Evolutionary conservation across 2,329 filamentous ascomycete species (phyloP).

Genomic region (Penicillium olsonii): DNA sequence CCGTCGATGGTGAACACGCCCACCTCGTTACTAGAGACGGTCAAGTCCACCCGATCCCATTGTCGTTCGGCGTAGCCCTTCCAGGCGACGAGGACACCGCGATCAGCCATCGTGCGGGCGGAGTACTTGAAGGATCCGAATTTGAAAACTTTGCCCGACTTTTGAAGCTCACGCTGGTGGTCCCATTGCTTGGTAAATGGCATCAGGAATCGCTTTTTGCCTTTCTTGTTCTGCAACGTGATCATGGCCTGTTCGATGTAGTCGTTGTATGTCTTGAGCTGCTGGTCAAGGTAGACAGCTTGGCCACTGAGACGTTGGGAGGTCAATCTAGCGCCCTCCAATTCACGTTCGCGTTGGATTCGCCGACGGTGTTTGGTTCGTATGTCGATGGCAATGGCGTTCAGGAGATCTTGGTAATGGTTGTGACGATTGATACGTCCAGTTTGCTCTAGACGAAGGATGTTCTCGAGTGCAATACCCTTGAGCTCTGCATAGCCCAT

Average conservation of each 20-base stretch:
- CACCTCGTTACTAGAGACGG: constrained; percentile 90
- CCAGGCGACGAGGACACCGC: constrained; percentile 94
- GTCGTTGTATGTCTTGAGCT: constrained; percentile 97
- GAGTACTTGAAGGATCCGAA: constrained; percentile 99
- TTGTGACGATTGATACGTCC: constrained; percentile 85
- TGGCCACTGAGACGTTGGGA: constrained; percentile 57
- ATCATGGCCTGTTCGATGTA: constrained; percentile 99
- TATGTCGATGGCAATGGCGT: constrained; percentile 94
- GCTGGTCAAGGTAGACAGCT: constrained; percentile 87
- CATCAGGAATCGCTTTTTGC: constrained; percentile 88
- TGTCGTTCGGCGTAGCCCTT: constrained; percentile 77
- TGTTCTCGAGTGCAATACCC: constrained; percentile 88
- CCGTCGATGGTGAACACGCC: constrained; percentile 93
- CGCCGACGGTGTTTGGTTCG: constrained; percentile 92
- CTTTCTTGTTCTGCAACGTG: constrained; percentile 95
- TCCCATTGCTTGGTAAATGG: constrained; percentile 99
- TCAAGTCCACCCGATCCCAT: constrained; percentile 91
- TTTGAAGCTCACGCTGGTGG: constrained; percentile 92
- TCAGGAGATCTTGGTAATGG: constrained; percentile 95
- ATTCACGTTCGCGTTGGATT: constrained; percentile 85
- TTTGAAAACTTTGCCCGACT: constrained; percentile 88
- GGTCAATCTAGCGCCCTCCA: constrained; percentile 63
- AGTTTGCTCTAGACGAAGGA: constrained; percentile 81
- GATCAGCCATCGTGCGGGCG: constrained; percentile 82
- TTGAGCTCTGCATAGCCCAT: constrained; percentile 93